Evolutionary conservation across 2,329 filamentous ascomycete species (phyloP).

Genomic region (Aspergillus costaricaensis): DNA sequence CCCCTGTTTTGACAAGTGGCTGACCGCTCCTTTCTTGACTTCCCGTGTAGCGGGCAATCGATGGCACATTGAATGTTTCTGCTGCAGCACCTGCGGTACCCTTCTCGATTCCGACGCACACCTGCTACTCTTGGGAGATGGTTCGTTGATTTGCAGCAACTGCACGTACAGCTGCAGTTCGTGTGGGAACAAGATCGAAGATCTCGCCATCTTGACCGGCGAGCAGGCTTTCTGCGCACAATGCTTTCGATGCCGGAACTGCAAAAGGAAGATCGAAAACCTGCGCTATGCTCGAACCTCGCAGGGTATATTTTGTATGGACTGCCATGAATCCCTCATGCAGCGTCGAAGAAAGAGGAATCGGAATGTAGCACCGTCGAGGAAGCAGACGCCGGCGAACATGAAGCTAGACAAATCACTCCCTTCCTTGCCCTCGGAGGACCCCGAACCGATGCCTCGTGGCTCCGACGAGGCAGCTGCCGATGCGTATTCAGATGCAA

Average conservation of each 20-base stretch:
- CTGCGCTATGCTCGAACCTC: slow-evolving; percentile 95
- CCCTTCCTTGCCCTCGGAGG: slow-evolving; percentile 80
- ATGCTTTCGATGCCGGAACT: slow-evolving; percentile 96
- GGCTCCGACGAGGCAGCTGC: slow-evolving; percentile 59
- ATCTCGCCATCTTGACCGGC: slow-evolving; percentile 93
- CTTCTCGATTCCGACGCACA: slow-evolving; percentile 98
- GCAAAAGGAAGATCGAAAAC: slow-evolving; percentile 98
- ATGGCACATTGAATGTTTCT: slow-evolving; percentile 99
- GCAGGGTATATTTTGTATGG: slow-evolving; percentile 99
- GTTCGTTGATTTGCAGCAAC: slow-evolving; percentile 97
- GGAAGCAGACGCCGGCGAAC: slow-evolving; percentile 43
- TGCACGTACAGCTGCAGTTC: slow-evolving; percentile 99
- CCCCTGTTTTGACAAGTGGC: slow-evolving; percentile 19
- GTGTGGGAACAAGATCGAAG: slow-evolving; percentile 96
- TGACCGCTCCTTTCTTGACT: slow-evolving; percentile 28
- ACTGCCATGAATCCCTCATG: slow-evolving; percentile 96
- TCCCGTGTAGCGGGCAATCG: slow-evolving; percentile 74
- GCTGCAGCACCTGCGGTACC: slow-evolving; percentile 92
- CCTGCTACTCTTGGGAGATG: slow-evolving; percentile 92
- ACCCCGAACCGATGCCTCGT: slow-evolving; percentile 62
- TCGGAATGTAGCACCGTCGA: slow-evolving; percentile 60
- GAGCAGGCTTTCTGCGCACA: slow-evolving; percentile 97
- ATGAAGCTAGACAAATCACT: slow-evolving; percentile 87
- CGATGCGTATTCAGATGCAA: slow-evolving; percentile 63
- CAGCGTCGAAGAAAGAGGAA: slow-evolving; percentile 80